phyloP scores from a whole-genome alignment of 2,329 filamentous ascomycete species.

The Reticulascus tulasneorum region DNA sequence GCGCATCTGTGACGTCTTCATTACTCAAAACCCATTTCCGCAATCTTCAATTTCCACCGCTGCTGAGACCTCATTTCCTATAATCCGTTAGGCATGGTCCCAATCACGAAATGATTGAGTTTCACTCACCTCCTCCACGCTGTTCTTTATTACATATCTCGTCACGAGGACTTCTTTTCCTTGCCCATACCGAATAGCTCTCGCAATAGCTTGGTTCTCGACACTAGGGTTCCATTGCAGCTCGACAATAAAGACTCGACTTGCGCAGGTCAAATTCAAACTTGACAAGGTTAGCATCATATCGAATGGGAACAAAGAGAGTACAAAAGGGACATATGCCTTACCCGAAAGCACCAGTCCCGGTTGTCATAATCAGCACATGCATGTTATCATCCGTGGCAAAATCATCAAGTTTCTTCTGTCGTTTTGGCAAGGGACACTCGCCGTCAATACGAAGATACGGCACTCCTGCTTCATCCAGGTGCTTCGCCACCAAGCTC shows the following conservation, averaged over 20 bases:
- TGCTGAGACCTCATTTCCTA: slow-evolving; percentile 13
- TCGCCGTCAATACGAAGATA: slow-evolving; percentile 42
- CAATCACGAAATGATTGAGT: too few relatives aligned
- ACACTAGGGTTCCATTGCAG: slow-evolving; percentile 52
- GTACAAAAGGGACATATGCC: slow-evolving; percentile 5
- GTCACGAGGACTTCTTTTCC: slow-evolving; percentile 35
- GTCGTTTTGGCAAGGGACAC: slow-evolving; percentile 28
- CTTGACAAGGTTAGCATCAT: slow-evolving; percentile 17
- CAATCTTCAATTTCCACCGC: slow-evolving; percentile 5
- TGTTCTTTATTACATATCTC: slow-evolving; percentile 38
- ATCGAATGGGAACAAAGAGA: background rate
- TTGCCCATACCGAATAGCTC: slow-evolving; percentile 45
- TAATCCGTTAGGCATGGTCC: background rate
- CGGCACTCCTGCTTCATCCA: slow-evolving; percentile 20
- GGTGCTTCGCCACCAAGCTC: slow-evolving; percentile 27
- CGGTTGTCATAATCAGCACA: slow-evolving; percentile 49
- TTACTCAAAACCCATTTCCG: slow-evolving; percentile 6
- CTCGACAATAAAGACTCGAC: slow-evolving; percentile 47
- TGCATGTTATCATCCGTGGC: slow-evolving; percentile 15
- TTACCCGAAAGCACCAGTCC: slow-evolving; percentile 47
- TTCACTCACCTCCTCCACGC: slow-evolving; percentile 38
- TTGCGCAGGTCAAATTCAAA: slow-evolving; percentile 44
- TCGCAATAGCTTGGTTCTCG: slow-evolving; percentile 47
- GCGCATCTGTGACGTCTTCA: too few relatives aligned
- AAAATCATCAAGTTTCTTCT: slow-evolving; percentile 35